phyloP scores from a whole-genome alignment of 805 yeast genomes.

The Saturnispora bothae region DNA sequence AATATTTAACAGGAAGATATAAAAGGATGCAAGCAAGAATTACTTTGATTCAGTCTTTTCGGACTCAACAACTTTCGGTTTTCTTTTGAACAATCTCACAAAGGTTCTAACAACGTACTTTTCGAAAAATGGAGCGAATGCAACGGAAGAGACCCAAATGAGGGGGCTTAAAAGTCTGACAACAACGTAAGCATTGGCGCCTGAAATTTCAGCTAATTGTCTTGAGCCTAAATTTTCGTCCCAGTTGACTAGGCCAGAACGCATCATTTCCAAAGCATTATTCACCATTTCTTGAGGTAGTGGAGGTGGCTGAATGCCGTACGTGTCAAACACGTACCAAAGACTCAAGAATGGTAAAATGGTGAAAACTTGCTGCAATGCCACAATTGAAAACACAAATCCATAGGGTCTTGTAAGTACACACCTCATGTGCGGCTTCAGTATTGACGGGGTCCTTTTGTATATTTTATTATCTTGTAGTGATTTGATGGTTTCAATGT shows the following conservation, averaged over 20 bases:
- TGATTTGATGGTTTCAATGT: slow-evolving; percentile 16
- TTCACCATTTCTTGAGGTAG: slow-evolving; percentile 40
- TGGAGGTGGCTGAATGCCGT: slow-evolving; percentile 33
- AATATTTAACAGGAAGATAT: too few species aligned
- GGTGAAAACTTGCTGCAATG: slow-evolving; percentile 45
- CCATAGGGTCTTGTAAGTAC: slow-evolving; percentile 26
- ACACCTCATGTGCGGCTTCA: slow-evolving; percentile 25
- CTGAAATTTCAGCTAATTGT: slow-evolving; percentile 21
- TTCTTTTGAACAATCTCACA: slow-evolving; percentile 15
- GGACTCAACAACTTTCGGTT: not conserved
- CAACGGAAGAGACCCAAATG: slow-evolving; percentile 23
- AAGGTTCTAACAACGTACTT: slow-evolving; percentile 25
- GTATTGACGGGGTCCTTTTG: slow-evolving; percentile 20
- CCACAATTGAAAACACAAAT: slow-evolving; percentile 35
- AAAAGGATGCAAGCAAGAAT: too few species aligned
- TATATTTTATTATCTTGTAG: slow-evolving; percentile 25
- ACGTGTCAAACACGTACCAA: slow-evolving; percentile 41
- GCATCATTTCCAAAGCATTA: slow-evolving; percentile 37
- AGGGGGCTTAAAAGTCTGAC: slow-evolving; percentile 22
- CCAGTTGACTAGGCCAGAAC: slow-evolving; percentile 26
- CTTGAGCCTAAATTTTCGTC: slow-evolving; percentile 22
- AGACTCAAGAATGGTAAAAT: slow-evolving; percentile 40
- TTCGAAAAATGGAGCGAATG: slow-evolving; percentile 28
- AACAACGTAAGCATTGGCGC: slow-evolving; percentile 29
- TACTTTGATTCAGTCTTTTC: not conserved